Evolutionary conservation across 2,329 filamentous ascomycete species (phyloP).

Genomic region (Scopulariopsis brevicaulis): DNA sequence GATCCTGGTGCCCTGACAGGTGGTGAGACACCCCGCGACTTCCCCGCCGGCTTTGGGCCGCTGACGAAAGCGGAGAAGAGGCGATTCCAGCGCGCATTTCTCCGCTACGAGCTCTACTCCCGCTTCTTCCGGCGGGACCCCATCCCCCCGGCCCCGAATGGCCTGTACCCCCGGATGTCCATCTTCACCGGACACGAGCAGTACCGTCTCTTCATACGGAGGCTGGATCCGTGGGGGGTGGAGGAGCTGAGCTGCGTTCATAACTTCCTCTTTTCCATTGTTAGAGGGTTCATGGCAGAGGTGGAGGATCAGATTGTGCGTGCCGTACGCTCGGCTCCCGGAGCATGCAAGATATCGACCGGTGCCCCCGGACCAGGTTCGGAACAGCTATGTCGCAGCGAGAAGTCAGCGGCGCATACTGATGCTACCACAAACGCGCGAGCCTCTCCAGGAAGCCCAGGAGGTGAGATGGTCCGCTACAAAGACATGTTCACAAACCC

Average conservation of each 20-base stretch:
- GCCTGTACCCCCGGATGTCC: too few relatives aligned
- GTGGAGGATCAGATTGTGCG: background rate
- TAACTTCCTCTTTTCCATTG: background rate
- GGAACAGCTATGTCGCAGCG: too few relatives aligned
- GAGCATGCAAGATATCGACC: background rate
- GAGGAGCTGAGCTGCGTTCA: constrained; percentile 1
- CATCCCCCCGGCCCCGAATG: too few relatives aligned
- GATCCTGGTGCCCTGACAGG: too few relatives aligned
- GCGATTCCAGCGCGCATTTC: background rate
- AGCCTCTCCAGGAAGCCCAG: too few relatives aligned
- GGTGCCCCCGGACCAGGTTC: too few relatives aligned
- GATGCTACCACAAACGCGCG: too few relatives aligned
- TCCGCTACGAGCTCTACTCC: background rate
- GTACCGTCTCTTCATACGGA: background rate
- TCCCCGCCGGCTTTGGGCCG: constrained; percentile 5
- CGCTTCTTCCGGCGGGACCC: background rate
- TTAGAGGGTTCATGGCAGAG: background rate
- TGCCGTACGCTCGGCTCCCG: background rate
- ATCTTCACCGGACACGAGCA: background rate
- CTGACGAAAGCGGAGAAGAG: background rate
- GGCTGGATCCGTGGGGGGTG: background rate
- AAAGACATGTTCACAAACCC: too few relatives aligned
- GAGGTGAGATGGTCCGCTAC: too few relatives aligned
- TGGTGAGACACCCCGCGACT: too few relatives aligned
- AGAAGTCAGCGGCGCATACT: too few relatives aligned